Evolutionary conservation across 2,329 filamentous ascomycete species (phyloP), one percentile per base, ranked within the genome.

Genomic region (Fusarium sp.): DNA sequence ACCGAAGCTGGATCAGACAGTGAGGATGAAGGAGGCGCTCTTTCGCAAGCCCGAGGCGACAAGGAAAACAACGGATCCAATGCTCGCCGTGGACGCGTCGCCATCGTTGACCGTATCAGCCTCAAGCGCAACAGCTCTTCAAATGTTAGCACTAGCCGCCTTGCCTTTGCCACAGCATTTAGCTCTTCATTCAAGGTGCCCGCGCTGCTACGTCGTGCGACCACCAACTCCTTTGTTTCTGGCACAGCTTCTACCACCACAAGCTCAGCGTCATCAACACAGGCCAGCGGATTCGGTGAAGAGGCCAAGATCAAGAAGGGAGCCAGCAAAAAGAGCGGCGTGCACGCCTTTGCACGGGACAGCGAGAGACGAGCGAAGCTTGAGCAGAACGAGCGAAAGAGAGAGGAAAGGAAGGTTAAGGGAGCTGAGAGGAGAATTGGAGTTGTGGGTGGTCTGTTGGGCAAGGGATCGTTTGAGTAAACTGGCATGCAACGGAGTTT

Each of bases 81-180:
- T 77, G 60, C 80, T 66, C 73, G 79, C 71, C 71, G 83, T 43
- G 72, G 65, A 30, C 57, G 79, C 70, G 51, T 78, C 11, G 76
- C 81, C 19, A 83, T 94, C 51, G 87, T 95, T 47, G 92, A 96
- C 78, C 90, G 93, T 56, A 89, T 95, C 66, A 86, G 84, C 20
- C 83, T 94, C 35, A 91, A 91, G 75, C 89, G 90, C 44, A 79
- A 79, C 40, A 79, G 79, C 19, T 83, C 83, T 0, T 82, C 79
- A 15, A 77, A 71, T 40, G 28, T 45, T 20, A 45, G 55, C 75
- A 35, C 79, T 4, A 65, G 76, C 3, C 84, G 83, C 22, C 81
- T 90, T 59, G 90, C 89, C 5, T 92, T 92, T 75, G 79, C 85
- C 10, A 74, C 81, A 5, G 66, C 79, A 2, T 78, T 82, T 4